phyloP scores from a whole-genome alignment of 2,329 filamentous ascomycete genomes.

The Nemania serpens region DNA sequence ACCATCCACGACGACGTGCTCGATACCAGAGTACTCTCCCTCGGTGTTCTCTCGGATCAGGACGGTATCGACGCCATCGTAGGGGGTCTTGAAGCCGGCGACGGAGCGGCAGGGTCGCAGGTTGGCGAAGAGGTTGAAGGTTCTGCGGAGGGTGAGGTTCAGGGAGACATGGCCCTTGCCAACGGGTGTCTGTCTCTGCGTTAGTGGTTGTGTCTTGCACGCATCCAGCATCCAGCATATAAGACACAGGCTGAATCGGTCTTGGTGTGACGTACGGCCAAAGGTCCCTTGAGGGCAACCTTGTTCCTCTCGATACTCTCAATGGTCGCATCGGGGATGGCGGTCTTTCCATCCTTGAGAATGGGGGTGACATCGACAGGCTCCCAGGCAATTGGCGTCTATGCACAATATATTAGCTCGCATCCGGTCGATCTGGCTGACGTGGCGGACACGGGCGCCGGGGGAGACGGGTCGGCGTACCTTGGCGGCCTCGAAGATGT shows the following conservation, averaged over 20 bases:
- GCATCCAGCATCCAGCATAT: not conserved
- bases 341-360: conserved; percentile 92
- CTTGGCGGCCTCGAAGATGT: conserved; percentile 95
- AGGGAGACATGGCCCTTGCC: conserved; percentile 99
- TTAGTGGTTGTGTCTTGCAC: conserved; percentile 13
- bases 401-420: conserved; percentile 10
- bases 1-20: conserved; percentile 96
- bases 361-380: conserved; percentile 93
- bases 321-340: conserved; percentile 91
- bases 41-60: conserved; percentile 99
- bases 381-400: conserved; percentile 96
- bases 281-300: conserved; percentile 96
- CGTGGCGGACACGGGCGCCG: not conserved
- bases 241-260: not conserved
- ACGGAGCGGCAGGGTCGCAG: conserved; percentile 97
- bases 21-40: conserved; percentile 98
- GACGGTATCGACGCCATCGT: conserved; percentile 95
- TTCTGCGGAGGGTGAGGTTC: conserved; percentile 96
- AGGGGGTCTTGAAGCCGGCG: conserved; percentile 96
- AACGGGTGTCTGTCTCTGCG: conserved; percentile 74
- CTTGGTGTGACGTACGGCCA: conserved; percentile 69
- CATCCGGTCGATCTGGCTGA: not conserved
- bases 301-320: conserved; percentile 93
- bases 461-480: conserved; percentile 52
- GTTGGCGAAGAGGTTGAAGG: conserved; percentile 99